These are phyloP conservation scores for Phlebiopsis gigantea DNA, from an alignment of 768 basidiomycete genomes.

Conservation along the genomic window DNA sequence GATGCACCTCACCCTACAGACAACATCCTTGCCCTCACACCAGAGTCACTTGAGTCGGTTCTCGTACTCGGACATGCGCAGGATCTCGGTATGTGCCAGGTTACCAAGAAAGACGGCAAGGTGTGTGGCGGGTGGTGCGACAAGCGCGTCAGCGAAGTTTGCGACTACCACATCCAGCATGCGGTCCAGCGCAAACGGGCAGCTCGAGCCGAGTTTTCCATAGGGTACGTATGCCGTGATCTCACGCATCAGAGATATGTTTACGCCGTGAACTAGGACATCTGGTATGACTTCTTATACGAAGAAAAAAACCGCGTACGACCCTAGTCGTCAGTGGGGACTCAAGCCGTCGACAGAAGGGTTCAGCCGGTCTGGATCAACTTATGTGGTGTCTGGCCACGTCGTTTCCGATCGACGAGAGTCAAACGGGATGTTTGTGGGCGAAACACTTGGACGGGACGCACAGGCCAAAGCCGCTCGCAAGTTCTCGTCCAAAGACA, in stretches of 20 bases:
- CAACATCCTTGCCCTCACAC: constrained; percentile 85
- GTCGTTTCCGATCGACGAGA: constrained; percentile 46
- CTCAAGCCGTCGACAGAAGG: constrained; percentile 48
- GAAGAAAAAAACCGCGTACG: constrained; percentile 51
- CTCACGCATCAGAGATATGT: not conserved
- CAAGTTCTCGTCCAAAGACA: constrained; percentile 47
- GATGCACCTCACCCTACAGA: constrained; percentile 69
- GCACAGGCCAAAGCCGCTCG: constrained; percentile 75
- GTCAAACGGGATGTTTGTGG: constrained; percentile 39
- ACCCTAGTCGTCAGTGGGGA: constrained; percentile 73
- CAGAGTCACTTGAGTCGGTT: constrained; percentile 74
- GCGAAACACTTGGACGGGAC: constrained; percentile 74
- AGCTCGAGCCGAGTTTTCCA: constrained; percentile 79
- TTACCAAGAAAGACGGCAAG: constrained; percentile 73
- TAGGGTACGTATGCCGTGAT: constrained; percentile 30
- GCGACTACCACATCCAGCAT: constrained; percentile 86
- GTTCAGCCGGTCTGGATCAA: constrained; percentile 35
- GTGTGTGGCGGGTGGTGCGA: constrained; percentile 88
- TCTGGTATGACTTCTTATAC: constrained; percentile 59
- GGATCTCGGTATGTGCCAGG: constrained; percentile 84
- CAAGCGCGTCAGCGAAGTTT: constrained; percentile 78
- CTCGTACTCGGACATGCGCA: constrained; percentile 80
- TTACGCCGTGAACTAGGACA: constrained; percentile 41
- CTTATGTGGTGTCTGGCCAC: constrained; percentile 81
- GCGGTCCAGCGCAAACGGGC: constrained; percentile 74